Conservation (phyloP, 768 basidiomycete genomes). For the Tulasnella sp. region DNA sequence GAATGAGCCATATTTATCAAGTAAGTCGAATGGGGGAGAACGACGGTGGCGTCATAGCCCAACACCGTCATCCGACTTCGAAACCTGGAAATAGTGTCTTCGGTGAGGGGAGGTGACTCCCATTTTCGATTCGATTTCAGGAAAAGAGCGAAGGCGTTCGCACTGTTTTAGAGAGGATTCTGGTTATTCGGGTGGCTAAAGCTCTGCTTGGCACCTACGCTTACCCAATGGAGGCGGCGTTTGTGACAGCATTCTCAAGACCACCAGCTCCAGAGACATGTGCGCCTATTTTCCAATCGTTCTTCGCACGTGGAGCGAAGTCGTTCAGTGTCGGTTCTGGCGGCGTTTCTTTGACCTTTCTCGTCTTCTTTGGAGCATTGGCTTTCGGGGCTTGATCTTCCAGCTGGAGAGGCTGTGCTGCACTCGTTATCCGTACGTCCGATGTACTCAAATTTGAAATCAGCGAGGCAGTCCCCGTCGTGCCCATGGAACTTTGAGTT, state of each 20-base stretch:
- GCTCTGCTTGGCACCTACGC: conserved; percentile 22
- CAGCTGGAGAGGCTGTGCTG: background rate
- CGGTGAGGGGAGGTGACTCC: conserved; percentile 57
- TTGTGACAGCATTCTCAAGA: conserved; percentile 64
- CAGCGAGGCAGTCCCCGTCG: background rate
- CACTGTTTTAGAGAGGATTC: conserved; percentile 41
- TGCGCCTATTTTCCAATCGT: conserved; percentile 69
- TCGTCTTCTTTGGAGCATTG: background rate
- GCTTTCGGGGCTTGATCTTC: background rate
- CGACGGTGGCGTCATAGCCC: conserved; percentile 56
- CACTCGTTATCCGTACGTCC: background rate
- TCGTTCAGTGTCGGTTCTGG: conserved; percentile 33
- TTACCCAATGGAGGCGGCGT: conserved; percentile 68
- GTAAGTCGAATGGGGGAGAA: conserved; percentile 82
- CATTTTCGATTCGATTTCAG: conserved; percentile 82
- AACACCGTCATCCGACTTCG: conserved; percentile 56
- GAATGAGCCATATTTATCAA: conserved; percentile 82
- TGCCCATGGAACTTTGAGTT: background rate
- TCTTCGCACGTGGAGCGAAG: conserved; percentile 36
- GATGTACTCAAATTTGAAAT: background rate
- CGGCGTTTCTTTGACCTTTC: conserved; percentile 24
- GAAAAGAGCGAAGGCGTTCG: conserved; percentile 80
- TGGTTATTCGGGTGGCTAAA: background rate
- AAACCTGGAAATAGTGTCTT: conserved; percentile 53
- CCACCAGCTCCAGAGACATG: conserved; percentile 82